Base-by-base conservation (phyloP, 441 rosid genomes). In the Aquilaria agallochum region DNA sequence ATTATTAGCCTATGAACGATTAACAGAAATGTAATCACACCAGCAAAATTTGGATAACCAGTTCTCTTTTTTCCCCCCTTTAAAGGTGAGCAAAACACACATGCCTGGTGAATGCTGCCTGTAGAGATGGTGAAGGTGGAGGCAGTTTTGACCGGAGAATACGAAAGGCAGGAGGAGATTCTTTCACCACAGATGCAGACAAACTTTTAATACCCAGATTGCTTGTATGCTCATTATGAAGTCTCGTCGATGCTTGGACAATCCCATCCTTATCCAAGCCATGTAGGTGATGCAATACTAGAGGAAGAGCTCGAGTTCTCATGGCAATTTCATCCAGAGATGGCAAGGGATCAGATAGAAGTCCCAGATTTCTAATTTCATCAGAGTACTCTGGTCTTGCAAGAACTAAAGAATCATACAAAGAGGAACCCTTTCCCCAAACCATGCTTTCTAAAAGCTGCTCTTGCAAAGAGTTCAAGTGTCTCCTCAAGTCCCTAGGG, bases 281-380 rank as follows among this genome's bases (percentile, higher is more conserved):
- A 52, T 88, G 72, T 62, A 74, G 64, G 44, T 74, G 65, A 55
- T 80, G 75, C 70, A 73, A 70, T 56, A 86, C 79, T 59, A 78
- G 86, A 69, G 87, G 81, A 66, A 81, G 81, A 76, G 42, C 42
- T 36, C 80, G 88, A 52, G 85, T 78, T 71, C 77, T 95, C 66
- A 72, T 63, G 50, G 96, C 90, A 70, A 95, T 88, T 61, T 93
- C 95, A 87, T 95, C 99, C 74, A 92, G 72, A 57, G 97, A 90
- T 45, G 93, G 99, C 99, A 95, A 88, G 30, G 98, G 98, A 71
- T 95, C 99, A 57, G 99, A 91, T 74, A 92, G 77, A 59, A 92
- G 76, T 63, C 93, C 95, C 14, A 88, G 85, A 61, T 75, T 80
- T 72, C 72, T 86, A 68, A 95, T 92, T 61, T 95, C 98, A 20